phyloP scores from a whole-genome alignment of 495 filamentous ascomycete genomes.

The Choiromyces venosus region DNA sequence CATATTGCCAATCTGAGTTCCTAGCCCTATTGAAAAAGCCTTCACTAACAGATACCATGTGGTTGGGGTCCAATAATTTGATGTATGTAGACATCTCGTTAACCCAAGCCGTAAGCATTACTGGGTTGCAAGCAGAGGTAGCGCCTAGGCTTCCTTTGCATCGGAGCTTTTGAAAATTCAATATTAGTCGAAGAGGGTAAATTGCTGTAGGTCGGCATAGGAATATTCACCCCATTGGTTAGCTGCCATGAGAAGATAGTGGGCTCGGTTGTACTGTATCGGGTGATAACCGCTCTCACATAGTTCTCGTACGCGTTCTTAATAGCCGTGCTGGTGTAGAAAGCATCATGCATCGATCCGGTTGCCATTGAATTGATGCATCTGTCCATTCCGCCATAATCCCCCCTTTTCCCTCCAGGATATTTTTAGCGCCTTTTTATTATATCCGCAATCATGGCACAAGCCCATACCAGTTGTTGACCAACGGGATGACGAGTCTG shows the following conservation, averaged over 20 bases:
- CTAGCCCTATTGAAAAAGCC: slow-evolving; percentile 42
- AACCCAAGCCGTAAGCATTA: slow-evolving; percentile 54
- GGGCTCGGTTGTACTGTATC: slow-evolving; percentile 49
- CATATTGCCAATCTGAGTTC: slow-evolving; percentile 48
- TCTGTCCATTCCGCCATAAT: slow-evolving; percentile 52
- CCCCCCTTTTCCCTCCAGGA: slow-evolving; percentile 36
- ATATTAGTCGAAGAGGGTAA: slow-evolving; percentile 2
- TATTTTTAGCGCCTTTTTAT: not conserved
- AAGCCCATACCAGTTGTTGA: slow-evolving; percentile 48
- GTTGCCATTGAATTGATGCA: slow-evolving; percentile 45
- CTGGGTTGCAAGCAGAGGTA: slow-evolving; percentile 44
- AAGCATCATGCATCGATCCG: slow-evolving; percentile 44
- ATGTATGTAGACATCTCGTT: slow-evolving; percentile 52
- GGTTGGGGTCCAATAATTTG: slow-evolving; percentile 53
- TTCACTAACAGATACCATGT: slow-evolving; percentile 56
- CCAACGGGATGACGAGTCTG: slow-evolving; percentile 53
- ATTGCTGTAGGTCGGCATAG: not conserved
- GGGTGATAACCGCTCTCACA: slow-evolving; percentile 52
- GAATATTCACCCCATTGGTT: slow-evolving; percentile 44
- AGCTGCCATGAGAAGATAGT: slow-evolving; percentile 61
- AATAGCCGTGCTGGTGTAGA: slow-evolving; percentile 46
- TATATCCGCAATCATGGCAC: not conserved
- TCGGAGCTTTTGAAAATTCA: slow-evolving; percentile 48
- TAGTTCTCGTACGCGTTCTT: slow-evolving; percentile 52
- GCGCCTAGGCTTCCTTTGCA: slow-evolving; percentile 46